phyloP scores from a whole-genome alignment of 805 yeast species.

The Starmerella stigmatis region DNA sequence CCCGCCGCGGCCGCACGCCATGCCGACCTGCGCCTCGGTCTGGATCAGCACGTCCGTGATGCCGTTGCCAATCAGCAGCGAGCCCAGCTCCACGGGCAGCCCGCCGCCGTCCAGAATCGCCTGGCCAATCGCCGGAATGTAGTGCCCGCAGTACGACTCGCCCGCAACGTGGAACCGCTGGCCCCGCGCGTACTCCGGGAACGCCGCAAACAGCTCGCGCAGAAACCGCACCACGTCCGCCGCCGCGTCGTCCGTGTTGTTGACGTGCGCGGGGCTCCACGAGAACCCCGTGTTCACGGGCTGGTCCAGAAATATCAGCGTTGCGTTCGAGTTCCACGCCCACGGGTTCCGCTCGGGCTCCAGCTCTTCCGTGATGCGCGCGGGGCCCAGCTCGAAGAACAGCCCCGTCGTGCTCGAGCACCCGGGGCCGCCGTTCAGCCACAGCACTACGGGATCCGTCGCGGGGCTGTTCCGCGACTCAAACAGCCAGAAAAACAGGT shows the following conservation, averaged over 20 bases:
- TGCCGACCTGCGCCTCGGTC: constrained; percentile 70
- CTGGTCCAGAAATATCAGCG: constrained; percentile 82
- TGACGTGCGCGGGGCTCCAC: constrained; percentile 45
- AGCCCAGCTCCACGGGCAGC: constrained; percentile 49
- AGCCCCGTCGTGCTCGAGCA: constrained; percentile 83
- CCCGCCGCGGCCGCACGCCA: constrained; percentile 89
- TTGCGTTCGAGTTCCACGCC: constrained; percentile 87
- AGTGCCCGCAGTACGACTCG: constrained; percentile 88
- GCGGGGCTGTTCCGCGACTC: constrained; percentile 83
- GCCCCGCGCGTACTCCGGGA: constrained; percentile 53
- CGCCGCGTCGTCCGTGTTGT: constrained; percentile 71
- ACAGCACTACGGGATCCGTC: constrained; percentile 74
- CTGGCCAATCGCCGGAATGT: constrained; percentile 68
- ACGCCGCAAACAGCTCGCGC: constrained; percentile 69
- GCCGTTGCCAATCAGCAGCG: constrained; percentile 86
- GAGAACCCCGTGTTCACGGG: constrained; percentile 91
- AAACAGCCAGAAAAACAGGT: constrained; percentile 85
- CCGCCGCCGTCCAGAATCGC: constrained; percentile 39
- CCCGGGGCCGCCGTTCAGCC: constrained; percentile 96
- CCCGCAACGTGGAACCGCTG: constrained; percentile 75
- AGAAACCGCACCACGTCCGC: constrained; percentile 79
- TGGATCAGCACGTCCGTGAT: constrained; percentile 76
- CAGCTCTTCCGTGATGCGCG: constrained; percentile 53
- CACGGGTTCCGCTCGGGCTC: constrained; percentile 46
- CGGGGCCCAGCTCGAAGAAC: constrained; percentile 85